Evolutionary conservation across 73 alveolate species (phyloP), one percentile per base, ranked within the genome.

Genomic region (Paraurostyla sp.): DNA sequence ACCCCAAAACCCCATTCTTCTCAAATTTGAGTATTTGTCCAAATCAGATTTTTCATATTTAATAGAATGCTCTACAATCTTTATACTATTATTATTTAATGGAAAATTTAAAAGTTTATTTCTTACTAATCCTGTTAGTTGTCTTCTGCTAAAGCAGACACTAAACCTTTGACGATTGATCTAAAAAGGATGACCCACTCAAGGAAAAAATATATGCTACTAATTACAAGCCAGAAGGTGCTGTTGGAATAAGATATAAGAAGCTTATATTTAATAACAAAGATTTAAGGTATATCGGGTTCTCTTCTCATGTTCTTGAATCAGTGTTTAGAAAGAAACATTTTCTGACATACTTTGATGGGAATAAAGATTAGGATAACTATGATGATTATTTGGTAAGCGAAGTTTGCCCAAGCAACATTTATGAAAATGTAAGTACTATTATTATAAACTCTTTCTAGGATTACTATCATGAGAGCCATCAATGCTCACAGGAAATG

Each of bases 141-240:
- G n/a, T n/a, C n/a, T n/a, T n/a, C n/a, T n/a, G n/a, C n/a, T n/a
- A n/a, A n/a, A n/a, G n/a, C n/a, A n/a, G n/a, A n/a, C n/a, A n/a
- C n/a, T n/a, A n/a, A n/a, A n/a, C n/a, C n/a, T n/a, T n/a, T n/a
- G n/a, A n/a, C n/a, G n/a, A n/a, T n/a, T n/a, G n/a, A n/a, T n/a
- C n/a, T n/a, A n/a, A n/a, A 9, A 22, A 38, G 54, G 9, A 33
- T 40, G 7, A 0, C 82, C 3, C 36, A 25, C 0, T 20, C 58
- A 16, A 65, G 36, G 82, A 65, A 38, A 4, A 23, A 3, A 40
- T 18, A 6, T 38, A 65, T 7, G 16, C 6, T 22, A 16, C 9
- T 0, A 58, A 38, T 38, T 73, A 73, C 56, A 16, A 50, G 23
- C 87, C 87, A n/a, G 87, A 73, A 27, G 87, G 87, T 30, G 73